phyloP scores from a whole-genome alignment of 257 asterid genomes.

The Ilex aquifolium region DNA sequence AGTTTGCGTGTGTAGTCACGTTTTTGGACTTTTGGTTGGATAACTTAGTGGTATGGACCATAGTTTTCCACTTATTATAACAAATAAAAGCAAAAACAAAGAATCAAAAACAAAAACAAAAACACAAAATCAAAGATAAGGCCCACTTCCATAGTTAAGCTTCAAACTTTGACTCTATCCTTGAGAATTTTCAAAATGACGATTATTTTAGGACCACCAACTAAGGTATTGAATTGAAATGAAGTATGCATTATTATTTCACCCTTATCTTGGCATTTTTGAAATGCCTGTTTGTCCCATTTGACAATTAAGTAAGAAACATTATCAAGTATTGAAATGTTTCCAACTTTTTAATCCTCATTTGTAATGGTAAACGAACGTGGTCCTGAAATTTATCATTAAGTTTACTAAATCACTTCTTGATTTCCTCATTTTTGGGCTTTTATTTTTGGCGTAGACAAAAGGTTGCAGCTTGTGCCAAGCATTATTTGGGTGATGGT shows the following conservation, averaged over 20 bases:
- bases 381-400: too few relatives aligned
- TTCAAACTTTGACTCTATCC: constrained; percentile 3
- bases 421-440: not conserved
- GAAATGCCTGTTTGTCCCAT: not conserved
- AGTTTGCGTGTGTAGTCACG: too few relatives aligned
- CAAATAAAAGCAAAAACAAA: too few relatives aligned
- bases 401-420: not conserved
- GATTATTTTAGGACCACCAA: too few relatives aligned
- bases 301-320: too few relatives aligned
- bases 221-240: too few relatives aligned
- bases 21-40: too few relatives aligned
- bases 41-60: too few relatives aligned
- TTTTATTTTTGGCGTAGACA: constrained; percentile 17
- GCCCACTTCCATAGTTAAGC: not conserved
- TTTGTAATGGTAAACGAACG: not conserved
- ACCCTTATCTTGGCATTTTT: not conserved
- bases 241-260: too few relatives aligned
- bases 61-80: too few relatives aligned
- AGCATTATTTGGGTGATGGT: constrained; percentile 75
- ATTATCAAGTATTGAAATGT: not conserved
- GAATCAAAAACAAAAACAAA: too few relatives aligned
- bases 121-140: not conserved
- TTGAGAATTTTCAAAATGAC: not conserved
- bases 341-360: not conserved
- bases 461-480: constrained; percentile 51